Conservation (phyloP, 225 moss, liverwort and hornwort species). For the Antitrichia curtipendula region DNA sequence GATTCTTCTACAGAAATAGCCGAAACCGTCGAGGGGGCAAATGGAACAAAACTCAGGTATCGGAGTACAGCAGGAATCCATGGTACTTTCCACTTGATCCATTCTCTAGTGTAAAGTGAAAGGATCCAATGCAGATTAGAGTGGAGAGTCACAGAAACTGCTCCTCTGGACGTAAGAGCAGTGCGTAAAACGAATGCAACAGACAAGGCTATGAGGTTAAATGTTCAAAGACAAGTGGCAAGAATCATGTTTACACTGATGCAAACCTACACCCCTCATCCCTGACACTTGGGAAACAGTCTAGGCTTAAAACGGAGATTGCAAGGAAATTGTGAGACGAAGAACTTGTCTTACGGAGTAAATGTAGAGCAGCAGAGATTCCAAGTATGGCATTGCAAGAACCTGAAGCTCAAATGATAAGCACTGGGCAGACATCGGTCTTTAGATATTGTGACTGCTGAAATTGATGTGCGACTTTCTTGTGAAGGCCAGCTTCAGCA, state of each 20-base stretch:
- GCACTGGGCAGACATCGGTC: not conserved
- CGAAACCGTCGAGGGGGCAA: not conserved
- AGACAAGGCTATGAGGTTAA: not conserved
- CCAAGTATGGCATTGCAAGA: not conserved
- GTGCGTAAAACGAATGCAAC: not conserved
- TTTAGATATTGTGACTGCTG: not conserved
- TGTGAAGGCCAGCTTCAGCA: not conserved
- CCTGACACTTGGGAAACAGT: not conserved
- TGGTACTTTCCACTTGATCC: not conserved
- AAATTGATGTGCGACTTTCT: not conserved
- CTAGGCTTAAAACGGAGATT: not conserved
- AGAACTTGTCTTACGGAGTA: not conserved
- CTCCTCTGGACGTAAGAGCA: not conserved
- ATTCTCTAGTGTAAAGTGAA: not conserved
- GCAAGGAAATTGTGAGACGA: not conserved
- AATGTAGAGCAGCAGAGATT: not conserved
- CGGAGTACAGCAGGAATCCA: not conserved
- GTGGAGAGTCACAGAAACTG: not conserved
- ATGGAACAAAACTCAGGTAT: not conserved
- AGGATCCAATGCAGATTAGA: not conserved
- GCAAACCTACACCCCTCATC: not conserved
- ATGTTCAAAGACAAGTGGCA: not conserved
- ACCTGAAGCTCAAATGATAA: not conserved
- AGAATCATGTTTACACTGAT: not conserved
- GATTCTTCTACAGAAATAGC: not conserved